phyloP scores from a whole-genome alignment of 176 grass and related monocot genomes.

The Carex cristatella region DNA sequence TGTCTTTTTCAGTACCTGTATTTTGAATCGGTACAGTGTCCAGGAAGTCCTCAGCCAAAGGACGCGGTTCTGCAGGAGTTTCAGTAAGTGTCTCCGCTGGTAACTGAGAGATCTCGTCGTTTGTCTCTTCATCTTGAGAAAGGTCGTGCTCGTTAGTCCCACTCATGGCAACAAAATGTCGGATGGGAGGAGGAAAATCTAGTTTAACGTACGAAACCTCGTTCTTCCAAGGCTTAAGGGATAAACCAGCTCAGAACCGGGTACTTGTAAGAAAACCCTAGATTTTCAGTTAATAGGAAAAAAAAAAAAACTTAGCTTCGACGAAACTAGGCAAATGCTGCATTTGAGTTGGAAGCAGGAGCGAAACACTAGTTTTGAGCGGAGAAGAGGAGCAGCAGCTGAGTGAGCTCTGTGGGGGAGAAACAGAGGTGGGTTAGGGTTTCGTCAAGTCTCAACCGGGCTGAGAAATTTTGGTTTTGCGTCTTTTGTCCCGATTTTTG shows the following conservation, averaged over 20 bases:
- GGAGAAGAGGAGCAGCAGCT: neutral
- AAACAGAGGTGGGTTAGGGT: neutral
- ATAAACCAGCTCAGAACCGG: constrained; percentile 16
- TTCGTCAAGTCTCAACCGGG: neutral
- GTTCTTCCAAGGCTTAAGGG: neutral
- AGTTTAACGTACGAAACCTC: neutral
- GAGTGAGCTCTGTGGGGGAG: neutral
- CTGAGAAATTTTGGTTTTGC: neutral
- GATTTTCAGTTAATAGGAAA: neutral
- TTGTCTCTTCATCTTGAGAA: constrained; percentile 24
- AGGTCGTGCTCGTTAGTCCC: constrained; percentile 26
- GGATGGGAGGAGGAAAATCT: neutral
- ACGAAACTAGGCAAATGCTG: neutral
- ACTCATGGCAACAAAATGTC: constrained; percentile 24
- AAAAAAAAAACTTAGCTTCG: constrained; percentile 16
- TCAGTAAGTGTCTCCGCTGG: neutral
- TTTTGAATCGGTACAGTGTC: constrained; percentile 14
- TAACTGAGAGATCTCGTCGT: constrained; percentile 28
- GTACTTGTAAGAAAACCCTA: constrained; percentile 9
- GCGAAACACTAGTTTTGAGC: neutral
- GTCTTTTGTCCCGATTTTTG: neutral
- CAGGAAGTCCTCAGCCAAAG: neutral
- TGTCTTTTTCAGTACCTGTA: constrained; percentile 32
- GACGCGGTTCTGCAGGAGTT: neutral
- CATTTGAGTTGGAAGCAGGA: neutral